Conservation (phyloP, 306 rosid genomes). For the Oemleria cerasiformis region DNA sequence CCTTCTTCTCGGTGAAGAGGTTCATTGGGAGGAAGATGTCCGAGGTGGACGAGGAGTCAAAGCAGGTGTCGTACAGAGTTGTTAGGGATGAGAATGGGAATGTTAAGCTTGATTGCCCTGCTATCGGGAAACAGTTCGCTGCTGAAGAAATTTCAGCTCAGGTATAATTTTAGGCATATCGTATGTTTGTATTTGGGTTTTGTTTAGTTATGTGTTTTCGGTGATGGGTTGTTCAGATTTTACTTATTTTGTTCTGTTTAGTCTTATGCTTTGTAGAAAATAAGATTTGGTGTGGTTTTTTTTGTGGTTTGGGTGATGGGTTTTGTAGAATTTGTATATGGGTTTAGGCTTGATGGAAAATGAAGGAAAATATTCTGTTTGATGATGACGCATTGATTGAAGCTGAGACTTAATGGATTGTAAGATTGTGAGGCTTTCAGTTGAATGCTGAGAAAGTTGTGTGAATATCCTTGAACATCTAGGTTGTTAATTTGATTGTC, state of each 20-base stretch:
- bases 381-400: not conserved
- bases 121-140: conserved; percentile 59
- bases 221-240: not conserved
- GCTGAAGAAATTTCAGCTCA: conserved; percentile 86
- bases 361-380: too few relatives aligned
- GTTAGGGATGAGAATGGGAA: conserved; percentile 63
- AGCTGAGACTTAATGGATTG: not conserved
- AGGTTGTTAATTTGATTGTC: too few relatives aligned
- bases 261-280: not conserved
- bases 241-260: not conserved
- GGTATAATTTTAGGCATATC: conserved; percentile 28
- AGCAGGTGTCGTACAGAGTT: conserved; percentile 66
- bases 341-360: not conserved
- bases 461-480: not conserved
- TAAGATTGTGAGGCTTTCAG: too few relatives aligned
- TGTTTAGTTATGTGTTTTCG: conserved; percentile 14
- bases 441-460: not conserved
- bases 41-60: conserved; percentile 66
- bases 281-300: not conserved
- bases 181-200: not conserved
- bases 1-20: conserved; percentile 66
- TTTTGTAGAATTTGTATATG: not conserved
- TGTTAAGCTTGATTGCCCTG: conserved; percentile 69
- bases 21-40: conserved; percentile 69
- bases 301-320: not conserved